Percentiles rank a stretch among this genome's conserved stretches.
These are phyloP conservation scores for Chloris gayana DNA, from an alignment of 176 grass and related monocot species.

Conservation along the genomic window DNA sequence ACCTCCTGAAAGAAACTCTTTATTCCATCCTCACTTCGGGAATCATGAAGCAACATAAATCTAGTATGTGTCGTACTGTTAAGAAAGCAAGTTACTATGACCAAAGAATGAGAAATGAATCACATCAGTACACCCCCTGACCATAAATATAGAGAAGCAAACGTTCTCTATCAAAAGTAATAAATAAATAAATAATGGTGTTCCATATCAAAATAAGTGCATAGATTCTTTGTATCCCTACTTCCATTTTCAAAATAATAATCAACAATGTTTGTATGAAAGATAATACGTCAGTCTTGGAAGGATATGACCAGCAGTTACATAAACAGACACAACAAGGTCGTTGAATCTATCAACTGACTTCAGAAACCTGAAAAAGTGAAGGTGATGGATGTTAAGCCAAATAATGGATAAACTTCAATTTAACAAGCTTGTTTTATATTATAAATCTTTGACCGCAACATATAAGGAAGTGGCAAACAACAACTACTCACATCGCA, in stretches of 20 bases:
- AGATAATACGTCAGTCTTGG: background rate
- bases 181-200: background rate
- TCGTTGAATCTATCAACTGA: slow-evolving; percentile 93
- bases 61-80: slow-evolving; percentile 66
- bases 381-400: background rate
- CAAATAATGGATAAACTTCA: background rate
- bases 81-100: slow-evolving; percentile 35
- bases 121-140: slow-evolving; percentile 1
- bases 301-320: slow-evolving; percentile 96
- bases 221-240: background rate
- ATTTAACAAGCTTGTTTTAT: background rate
- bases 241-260: background rate
- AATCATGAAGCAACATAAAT: slow-evolving; percentile 94
- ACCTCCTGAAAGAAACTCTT: slow-evolving; percentile 94
- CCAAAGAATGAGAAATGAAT: slow-evolving; percentile 14
- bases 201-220: background rate
- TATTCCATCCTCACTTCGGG: slow-evolving; percentile 69
- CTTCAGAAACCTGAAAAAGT: slow-evolving; percentile 74
- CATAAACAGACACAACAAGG: slow-evolving; percentile 89
- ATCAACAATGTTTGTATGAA: background rate
- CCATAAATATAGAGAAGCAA: slow-evolving; percentile 21
- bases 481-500: slow-evolving; percentile 61
- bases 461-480: background rate
- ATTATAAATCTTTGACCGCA: background rate
- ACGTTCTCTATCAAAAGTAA: background rate